Conservation (phyloP, 148 eudicot genomes). For the Arbutus unedo region DNA sequence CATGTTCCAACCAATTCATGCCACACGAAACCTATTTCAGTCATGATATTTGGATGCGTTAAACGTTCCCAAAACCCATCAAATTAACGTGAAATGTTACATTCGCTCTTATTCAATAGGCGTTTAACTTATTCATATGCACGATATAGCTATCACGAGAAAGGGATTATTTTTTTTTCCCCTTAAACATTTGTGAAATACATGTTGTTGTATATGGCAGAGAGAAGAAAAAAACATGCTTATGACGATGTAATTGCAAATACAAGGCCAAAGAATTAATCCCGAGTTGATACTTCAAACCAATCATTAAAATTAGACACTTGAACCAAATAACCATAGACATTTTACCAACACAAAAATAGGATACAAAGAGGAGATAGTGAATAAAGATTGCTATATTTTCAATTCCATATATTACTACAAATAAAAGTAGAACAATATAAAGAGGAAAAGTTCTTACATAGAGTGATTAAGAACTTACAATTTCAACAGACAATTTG, state of each 20-base stretch:
- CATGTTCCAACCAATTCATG: constrained; percentile 7
- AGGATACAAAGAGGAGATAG: background rate
- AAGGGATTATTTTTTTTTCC: too few relatives aligned
- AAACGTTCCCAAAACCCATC: background rate
- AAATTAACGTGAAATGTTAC: background rate
- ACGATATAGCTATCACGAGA: too few relatives aligned
- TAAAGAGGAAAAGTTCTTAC: background rate
- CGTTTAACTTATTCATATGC: background rate
- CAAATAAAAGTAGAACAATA: background rate
- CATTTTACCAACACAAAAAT: background rate
- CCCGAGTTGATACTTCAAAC: background rate
- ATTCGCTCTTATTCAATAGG: background rate
- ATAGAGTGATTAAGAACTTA: background rate
- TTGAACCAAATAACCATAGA: background rate
- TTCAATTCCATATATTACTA: background rate
- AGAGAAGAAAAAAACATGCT: too few relatives aligned
- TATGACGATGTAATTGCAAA: background rate
- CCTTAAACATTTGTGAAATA: background rate
- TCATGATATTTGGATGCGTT: background rate
- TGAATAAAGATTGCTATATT: background rate
- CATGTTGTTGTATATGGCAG: background rate
- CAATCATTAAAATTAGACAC: background rate
- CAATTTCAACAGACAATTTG: background rate
- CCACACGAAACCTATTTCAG: background rate
- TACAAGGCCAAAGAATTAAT: background rate